Evolutionary conservation across 768 basidiomycete species (phyloP).

Genomic region (Leccinum broughii): DNA sequence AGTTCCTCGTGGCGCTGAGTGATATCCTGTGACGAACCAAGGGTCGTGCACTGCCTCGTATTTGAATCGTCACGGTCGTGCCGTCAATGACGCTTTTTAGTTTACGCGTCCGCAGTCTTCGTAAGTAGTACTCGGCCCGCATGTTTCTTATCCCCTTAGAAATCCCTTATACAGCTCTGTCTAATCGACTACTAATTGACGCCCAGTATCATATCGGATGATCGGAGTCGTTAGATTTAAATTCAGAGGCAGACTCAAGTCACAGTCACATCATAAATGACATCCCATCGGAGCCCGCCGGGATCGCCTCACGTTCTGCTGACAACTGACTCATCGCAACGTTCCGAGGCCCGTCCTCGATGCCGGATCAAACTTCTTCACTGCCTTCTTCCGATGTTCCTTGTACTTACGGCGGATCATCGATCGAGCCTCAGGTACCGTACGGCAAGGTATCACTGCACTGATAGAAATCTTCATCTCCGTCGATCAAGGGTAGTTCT

Average conservation of each 20-base stretch:
- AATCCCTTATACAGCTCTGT: neutral
- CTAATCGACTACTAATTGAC: too few relatives aligned
- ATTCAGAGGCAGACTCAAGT: neutral
- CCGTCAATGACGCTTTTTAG: neutral
- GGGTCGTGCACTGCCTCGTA: neutral
- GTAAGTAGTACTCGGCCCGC: neutral
- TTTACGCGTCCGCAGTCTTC: neutral
- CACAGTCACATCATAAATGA: neutral
- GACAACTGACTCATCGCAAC: neutral
- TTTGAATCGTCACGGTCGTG: too few relatives aligned
- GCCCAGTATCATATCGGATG: too few relatives aligned
- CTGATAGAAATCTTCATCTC: too few relatives aligned
- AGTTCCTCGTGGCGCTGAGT: neutral
- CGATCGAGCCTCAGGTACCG: neutral
- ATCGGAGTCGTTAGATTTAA: too few relatives aligned
- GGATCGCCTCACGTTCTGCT: neutral
- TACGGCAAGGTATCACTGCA: too few relatives aligned
- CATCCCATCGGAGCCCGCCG: neutral
- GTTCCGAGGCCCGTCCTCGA: neutral
- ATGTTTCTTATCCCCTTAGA: neutral
- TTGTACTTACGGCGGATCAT: neutral
- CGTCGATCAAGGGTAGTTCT: neutral
- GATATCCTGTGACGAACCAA: too few relatives aligned
- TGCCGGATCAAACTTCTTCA: neutral
- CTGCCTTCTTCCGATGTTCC: too few relatives aligned